Conservation (phyloP, 2,329 filamentous ascomycete species). For the Colletotrichum viniferum region DNA sequence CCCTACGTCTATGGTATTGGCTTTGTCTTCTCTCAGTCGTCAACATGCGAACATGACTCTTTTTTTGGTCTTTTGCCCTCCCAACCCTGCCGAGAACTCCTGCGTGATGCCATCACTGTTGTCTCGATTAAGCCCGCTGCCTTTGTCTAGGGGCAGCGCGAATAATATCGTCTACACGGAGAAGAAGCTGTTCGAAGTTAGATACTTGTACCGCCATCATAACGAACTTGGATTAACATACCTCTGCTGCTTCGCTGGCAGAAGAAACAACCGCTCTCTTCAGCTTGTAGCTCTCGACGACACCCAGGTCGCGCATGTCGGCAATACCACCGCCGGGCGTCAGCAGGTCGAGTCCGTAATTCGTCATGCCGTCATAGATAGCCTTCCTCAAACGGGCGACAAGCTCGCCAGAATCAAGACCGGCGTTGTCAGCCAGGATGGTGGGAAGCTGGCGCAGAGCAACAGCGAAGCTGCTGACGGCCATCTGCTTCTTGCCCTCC, state of each 20-base stretch:
- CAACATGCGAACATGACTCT: slow-evolving; percentile 10
- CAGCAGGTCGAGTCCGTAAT: slow-evolving; percentile 86
- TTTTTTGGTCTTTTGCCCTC: background rate
- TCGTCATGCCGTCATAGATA: slow-evolving; percentile 93
- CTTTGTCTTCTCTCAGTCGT: background rate
- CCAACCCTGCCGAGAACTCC: background rate
- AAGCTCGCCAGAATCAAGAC: slow-evolving; percentile 92
- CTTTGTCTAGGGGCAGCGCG: slow-evolving; percentile 85
- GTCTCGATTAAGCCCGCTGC: slow-evolving; percentile 66
- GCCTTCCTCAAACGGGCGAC: slow-evolving; percentile 90
- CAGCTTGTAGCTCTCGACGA: slow-evolving; percentile 98
- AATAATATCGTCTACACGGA: slow-evolving; percentile 98
- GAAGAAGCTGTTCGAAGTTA: slow-evolving; percentile 67
- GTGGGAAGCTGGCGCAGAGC: slow-evolving; percentile 93
- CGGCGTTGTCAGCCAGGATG: slow-evolving; percentile 96
- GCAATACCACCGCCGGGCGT: slow-evolving; percentile 90
- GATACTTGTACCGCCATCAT: background rate
- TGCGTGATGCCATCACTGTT: slow-evolving; percentile 2
- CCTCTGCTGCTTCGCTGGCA: slow-evolving; percentile 94
- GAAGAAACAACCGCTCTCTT: slow-evolving; percentile 98
- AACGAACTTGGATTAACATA: slow-evolving; percentile 49
- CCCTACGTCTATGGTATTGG: slow-evolving; percentile 20
- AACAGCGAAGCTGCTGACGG: slow-evolving; percentile 86
- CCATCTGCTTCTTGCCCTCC: slow-evolving; percentile 95
- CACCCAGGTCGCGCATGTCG: slow-evolving; percentile 94